Evolutionary conservation across 129 eudicot genomes (phyloP), one percentile per base, ranked within the genome.

Genomic region (Heracleum sosnowskyi): DNA sequence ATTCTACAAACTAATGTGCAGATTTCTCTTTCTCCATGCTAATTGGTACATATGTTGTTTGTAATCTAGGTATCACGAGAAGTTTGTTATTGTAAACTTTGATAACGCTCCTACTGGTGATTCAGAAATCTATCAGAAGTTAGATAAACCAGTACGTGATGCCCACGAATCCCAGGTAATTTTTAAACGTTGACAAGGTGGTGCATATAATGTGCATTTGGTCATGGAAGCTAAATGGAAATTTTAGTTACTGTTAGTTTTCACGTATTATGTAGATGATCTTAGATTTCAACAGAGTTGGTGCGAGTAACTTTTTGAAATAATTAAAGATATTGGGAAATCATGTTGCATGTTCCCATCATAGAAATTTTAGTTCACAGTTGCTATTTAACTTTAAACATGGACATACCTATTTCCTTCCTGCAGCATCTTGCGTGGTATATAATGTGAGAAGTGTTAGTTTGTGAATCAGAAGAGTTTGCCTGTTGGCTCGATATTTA

Each of bases 61-160:
- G 29, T 73, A 77, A 79, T 82, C 57, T 88, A 94, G 98, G 87
- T 83, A 83, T 62, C 86, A 87, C 9, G 97, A 94, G 78, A 90
- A 84, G 78, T 90, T 90, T 82, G 97, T 91, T 33, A 84, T 91
- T 62, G 91, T 90, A 73, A 91, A 81, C 71, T 93, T 91, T 80
- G 98, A 93, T 75, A 88, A 87, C 66, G 97, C 96, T 82, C 98
- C 98, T 15, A 90, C 98, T 1, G 91, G 86, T 60, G 98, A 93
- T 82, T 84, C 98, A 47, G 97, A 93, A 75, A 84, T 79, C 84
- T 91, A 89, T 82, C 82, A 82, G 76, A 91, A 89, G 80, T 77
- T 91, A 82, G 89, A 81, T 39, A 84, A 83, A 31, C 78, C 90
- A 78, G 89, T 86, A 28, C 95, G 98, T 60, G 91, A 87, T 85